Percentiles rank a stretch among this genome's conserved stretches.
phyloP scores from a whole-genome alignment of 2,329 filamentous ascomycete species.

The Aspergillus udagawae region DNA sequence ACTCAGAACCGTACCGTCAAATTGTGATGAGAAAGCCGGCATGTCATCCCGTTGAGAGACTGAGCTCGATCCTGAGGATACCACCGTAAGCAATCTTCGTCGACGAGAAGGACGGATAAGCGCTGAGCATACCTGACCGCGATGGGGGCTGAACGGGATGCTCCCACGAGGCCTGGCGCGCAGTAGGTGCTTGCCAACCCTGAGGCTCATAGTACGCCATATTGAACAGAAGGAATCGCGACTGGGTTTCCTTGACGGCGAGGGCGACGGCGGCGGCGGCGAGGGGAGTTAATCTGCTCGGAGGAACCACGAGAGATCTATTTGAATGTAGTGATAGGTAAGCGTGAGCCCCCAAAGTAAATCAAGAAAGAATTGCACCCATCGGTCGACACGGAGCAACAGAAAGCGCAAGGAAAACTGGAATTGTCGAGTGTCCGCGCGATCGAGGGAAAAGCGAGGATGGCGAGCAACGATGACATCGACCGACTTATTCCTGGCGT shows the following conservation, averaged over 20 bases:
- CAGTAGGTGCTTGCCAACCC: conserved; percentile 55
- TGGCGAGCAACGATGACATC: conserved; percentile 15
- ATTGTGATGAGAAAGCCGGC: conserved; percentile 76
- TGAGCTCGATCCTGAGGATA: conserved; percentile 63
- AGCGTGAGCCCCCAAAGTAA: conserved; percentile 14
- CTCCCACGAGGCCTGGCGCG: conserved; percentile 67
- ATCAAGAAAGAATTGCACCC: neutral
- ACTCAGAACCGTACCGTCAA: conserved; percentile 66
- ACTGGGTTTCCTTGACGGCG: conserved; percentile 16
- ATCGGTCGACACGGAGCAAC: neutral
- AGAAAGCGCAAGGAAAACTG: conserved; percentile 2
- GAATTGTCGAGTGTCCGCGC: conserved; percentile 6
- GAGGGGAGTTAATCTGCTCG: conserved; percentile 22
- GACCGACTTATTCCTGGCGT: conserved; percentile 4
- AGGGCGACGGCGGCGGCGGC: conserved; percentile 14
- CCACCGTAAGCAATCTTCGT: conserved; percentile 8
- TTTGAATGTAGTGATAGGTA: conserved; percentile 11
- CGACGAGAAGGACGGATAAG: conserved; percentile 14
- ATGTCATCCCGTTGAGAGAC: conserved; percentile 70
- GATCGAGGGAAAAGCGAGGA: conserved; percentile 6
- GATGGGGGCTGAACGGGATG: conserved; percentile 64
- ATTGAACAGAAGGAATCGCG: conserved; percentile 19
- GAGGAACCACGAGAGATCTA: conserved; percentile 23
- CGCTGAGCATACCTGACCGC: conserved; percentile 58
- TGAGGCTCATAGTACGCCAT: conserved; percentile 71